phyloP scores from a whole-genome alignment of 2,329 filamentous ascomycete species.

The Fusarium stilboides region DNA sequence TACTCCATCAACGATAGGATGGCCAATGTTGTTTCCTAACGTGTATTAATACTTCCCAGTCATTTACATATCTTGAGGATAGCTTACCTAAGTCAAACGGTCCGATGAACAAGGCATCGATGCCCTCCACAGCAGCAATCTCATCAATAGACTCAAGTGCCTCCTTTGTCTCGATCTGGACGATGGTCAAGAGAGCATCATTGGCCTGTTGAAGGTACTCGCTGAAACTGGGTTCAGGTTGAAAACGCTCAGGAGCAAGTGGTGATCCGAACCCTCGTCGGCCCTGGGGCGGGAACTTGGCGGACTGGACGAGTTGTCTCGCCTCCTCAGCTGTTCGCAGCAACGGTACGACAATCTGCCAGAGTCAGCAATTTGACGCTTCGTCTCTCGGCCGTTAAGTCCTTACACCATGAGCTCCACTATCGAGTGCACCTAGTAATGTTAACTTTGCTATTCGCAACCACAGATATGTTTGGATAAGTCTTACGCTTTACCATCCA shows the following conservation, averaged over 20 bases:
- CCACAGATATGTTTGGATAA: not conserved
- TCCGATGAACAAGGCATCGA: slow-evolving; percentile 76
- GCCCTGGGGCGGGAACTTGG: slow-evolving; percentile 67
- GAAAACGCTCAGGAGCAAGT: slow-evolving; percentile 61
- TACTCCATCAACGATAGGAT: slow-evolving; percentile 73
- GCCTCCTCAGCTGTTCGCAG: slow-evolving; percentile 62
- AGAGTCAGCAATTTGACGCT: slow-evolving; percentile 27
- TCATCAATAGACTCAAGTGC: slow-evolving; percentile 73
- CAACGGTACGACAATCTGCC: slow-evolving; percentile 63
- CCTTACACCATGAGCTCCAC: slow-evolving; percentile 66
- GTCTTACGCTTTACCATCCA: slow-evolving; percentile 63
- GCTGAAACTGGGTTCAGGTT: slow-evolving; percentile 60
- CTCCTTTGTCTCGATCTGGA: slow-evolving; percentile 78
- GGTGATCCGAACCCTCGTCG: slow-evolving; percentile 66
- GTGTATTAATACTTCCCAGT: slow-evolving; percentile 13
- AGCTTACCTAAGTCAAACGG: slow-evolving; percentile 73
- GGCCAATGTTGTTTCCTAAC: slow-evolving; percentile 71
- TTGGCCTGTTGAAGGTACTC: slow-evolving; percentile 68
- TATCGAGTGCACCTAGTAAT: slow-evolving; percentile 62
- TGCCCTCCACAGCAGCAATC: slow-evolving; percentile 72
- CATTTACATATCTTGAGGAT: too few relatives aligned
- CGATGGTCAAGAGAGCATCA: slow-evolving; percentile 71
- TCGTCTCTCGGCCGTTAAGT: too few relatives aligned
- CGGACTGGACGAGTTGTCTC: slow-evolving; percentile 60
- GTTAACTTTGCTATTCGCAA: slow-evolving; percentile 13